Evolutionary conservation across 148 eudicot genomes (phyloP).

Genomic region (Simmondsia chinensis): DNA sequence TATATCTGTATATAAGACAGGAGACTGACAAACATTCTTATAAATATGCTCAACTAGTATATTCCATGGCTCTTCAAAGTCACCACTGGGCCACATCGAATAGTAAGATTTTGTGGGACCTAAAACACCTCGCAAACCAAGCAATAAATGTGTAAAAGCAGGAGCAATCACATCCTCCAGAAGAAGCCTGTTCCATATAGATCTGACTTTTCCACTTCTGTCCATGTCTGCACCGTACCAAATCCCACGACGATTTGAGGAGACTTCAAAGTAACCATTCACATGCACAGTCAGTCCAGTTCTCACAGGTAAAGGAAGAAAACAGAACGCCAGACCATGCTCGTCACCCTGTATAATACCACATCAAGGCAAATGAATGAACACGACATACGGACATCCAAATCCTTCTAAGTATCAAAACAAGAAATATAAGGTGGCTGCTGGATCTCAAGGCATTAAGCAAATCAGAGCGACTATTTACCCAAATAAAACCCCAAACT

Average conservation of each 20-base stretch:
- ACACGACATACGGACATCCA: too few relatives aligned
- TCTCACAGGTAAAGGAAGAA: constrained; percentile 94
- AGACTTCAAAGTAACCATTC: constrained; percentile 96
- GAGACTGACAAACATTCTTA: constrained; percentile 40
- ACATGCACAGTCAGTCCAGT: constrained; percentile 86
- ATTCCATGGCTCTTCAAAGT: constrained; percentile 98
- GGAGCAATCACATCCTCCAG: constrained; percentile 90
- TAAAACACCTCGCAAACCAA: constrained; percentile 49
- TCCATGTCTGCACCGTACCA: constrained; percentile 99
- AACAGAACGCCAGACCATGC: constrained; percentile 87
- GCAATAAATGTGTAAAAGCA: constrained; percentile 52
- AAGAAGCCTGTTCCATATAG: constrained; percentile 93
- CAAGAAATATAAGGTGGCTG: too few relatives aligned
- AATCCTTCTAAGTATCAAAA: too few relatives aligned
- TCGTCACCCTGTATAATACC: constrained; percentile 55
- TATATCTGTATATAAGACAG: constrained; percentile 60
- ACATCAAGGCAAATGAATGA: constrained; percentile 11
- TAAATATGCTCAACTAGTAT: constrained; percentile 66
- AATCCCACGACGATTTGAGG: constrained; percentile 98
- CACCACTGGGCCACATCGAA: constrained; percentile 83
- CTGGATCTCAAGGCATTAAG: too few relatives aligned
- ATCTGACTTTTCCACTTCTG: constrained; percentile 92
- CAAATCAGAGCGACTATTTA: too few relatives aligned
- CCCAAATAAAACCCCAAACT: too few relatives aligned
- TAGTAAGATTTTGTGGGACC: constrained; percentile 67